Evolutionary conservation across 2,329 filamentous ascomycete species (phyloP).

Genomic region (Trichoderma sp.): DNA sequence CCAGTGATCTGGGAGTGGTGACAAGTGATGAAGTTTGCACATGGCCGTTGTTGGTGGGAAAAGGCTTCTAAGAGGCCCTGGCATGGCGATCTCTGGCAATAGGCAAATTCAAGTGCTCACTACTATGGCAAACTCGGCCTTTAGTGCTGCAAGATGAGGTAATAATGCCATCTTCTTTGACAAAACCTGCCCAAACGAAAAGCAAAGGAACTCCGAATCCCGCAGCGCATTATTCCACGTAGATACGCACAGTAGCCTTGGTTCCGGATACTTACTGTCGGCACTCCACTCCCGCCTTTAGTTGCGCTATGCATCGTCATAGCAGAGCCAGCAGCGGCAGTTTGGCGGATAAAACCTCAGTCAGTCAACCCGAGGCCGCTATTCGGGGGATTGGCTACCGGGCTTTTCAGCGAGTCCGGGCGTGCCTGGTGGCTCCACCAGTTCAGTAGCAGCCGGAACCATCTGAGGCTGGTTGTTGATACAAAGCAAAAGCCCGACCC

Average conservation of each 20-base stretch:
- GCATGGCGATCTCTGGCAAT: neutral
- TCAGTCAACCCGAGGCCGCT: neutral
- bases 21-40: neutral
- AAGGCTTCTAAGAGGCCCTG: neutral
- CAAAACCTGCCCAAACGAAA: neutral
- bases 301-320: constrained; percentile 9
- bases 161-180: neutral
- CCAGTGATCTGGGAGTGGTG: neutral
- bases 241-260: neutral
- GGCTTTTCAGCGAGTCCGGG: neutral
- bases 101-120: neutral
- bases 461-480: neutral
- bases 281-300: neutral
- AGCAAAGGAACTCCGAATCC: neutral
- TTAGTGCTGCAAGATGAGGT: constrained; percentile 16
- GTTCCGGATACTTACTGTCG: neutral
- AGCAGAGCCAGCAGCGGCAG: neutral
- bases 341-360: constrained; percentile 6
- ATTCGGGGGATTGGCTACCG: constrained; percentile 7
- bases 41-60: neutral
- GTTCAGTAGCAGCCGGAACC: neutral
- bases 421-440: constrained; percentile 6
- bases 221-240: neutral
- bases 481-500: neutral
- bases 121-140: neutral